Base-by-base conservation (phyloP, 2,329 filamentous ascomycete genomes). In the Fusarium fracticaudum region DNA sequence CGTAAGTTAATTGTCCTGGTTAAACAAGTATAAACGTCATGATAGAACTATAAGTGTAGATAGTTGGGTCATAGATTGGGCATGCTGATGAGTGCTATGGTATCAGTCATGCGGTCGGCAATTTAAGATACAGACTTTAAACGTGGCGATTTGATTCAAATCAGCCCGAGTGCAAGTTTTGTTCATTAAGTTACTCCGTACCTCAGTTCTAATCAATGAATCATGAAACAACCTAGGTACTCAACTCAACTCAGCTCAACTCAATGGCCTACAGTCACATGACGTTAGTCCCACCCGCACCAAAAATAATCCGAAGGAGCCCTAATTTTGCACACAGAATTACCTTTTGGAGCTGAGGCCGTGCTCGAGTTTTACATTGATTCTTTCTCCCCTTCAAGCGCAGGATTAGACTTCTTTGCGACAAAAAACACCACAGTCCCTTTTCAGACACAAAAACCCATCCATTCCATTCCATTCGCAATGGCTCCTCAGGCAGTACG, bases 401-500 rank as follows among this genome's bases (percentile, higher is more conserved):
- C 92, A 96, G 94, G 94, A 96, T 96, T 87, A 87, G 86, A 96
- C 86, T 80, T 89, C 87, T 89, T 89, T 89, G 87, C 87, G 87
- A 86, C 58, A 59, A 51, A 51, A 72, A 69, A 75, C 77, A 79
- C 72, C 78, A 82, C 79, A 58, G 64, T 75, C 69, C 72, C 45
- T 71, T 59, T 68, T 65, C 81, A 83, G 85, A 80, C 66, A 55
- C 50, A 65, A 40, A 65, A 74, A 37, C 8, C 35, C 15, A 68
- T 55, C 60, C 66, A 69, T 69, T 69, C 53, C 67, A 69, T 69
- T 69, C 48, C 59, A 76, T 64, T 85, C 86, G 88, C 86, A 93
- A 98, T 98, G 94, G 93, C 92, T 91, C 90, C 92, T 86, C 89
- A 89, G 87, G 90, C 92, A 88, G 95, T 98, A 98, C 87, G 95